These are phyloP conservation scores for Solanum peruvianum DNA, from an alignment of 257 asterid species.

Conservation along the genomic window DNA sequence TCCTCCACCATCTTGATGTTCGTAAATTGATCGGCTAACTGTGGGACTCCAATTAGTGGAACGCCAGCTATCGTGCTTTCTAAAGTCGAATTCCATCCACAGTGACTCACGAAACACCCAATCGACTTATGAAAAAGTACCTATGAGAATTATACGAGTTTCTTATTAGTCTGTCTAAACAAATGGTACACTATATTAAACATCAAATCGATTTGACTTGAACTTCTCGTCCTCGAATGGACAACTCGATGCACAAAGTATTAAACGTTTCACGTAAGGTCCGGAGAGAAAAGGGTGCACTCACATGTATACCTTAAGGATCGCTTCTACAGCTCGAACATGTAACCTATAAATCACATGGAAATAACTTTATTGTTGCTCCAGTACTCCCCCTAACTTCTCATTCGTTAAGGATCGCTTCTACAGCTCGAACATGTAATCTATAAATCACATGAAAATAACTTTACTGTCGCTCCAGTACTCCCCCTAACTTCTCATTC, in stretches of 20 bases:
- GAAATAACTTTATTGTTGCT: too few species aligned
- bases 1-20: conserved; percentile 46
- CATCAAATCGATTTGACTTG: not conserved
- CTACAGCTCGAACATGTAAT: too few species aligned
- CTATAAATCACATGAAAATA: too few species aligned
- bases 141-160: not conserved
- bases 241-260: not conserved
- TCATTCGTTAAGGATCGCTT: not conserved
- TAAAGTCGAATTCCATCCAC: conserved; percentile 61
- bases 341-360: too few species aligned
- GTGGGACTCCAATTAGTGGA: conserved; percentile 37
- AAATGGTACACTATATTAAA: not conserved
- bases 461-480: too few species aligned
- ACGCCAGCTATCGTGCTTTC: conserved; percentile 39
- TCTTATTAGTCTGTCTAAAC: not conserved
- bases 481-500: too few species aligned
- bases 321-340: too few species aligned
- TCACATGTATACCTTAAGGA: not conserved
- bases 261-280: not conserved
- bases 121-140: conserved; percentile 22
- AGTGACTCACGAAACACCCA: conserved; percentile 51
- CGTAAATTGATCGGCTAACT: conserved; percentile 40
- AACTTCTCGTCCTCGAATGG: not conserved
- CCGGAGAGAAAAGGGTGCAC: not conserved
- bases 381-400: not conserved